Percentiles rank a stretch among this genome's conserved stretches.
Evolutionary conservation across 768 basidiomycete genomes (phyloP).

Genomic region (Lactifluus piperatus): DNA sequence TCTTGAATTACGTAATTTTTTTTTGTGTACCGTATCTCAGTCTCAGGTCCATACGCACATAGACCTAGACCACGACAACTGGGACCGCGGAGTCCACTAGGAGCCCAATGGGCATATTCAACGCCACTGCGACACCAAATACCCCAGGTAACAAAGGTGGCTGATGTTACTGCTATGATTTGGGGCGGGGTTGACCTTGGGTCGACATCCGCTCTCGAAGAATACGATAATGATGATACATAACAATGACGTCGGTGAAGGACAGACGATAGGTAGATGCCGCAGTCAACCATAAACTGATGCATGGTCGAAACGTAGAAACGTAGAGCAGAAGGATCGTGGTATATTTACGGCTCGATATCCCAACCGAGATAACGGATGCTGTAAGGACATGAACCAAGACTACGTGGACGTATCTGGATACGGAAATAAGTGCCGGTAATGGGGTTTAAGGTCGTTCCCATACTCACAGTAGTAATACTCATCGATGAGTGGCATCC

Average conservation of each 20-base stretch:
- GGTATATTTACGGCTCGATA: slow-evolving; percentile 2
- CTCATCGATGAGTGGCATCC: slow-evolving; percentile 83
- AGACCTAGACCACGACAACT: neutral
- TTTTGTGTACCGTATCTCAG: neutral
- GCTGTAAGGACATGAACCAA: neutral
- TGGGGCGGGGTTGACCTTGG: neutral
- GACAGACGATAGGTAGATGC: neutral
- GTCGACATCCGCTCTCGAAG: neutral
- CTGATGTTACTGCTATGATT: neutral
- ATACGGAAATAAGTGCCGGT: neutral
- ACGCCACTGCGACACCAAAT: neutral
- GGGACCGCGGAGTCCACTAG: neutral
- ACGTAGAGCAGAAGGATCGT: neutral
- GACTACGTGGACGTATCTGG: slow-evolving; percentile 17
- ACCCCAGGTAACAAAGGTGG: neutral
- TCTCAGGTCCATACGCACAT: neutral
- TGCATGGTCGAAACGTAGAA: neutral
- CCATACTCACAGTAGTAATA: slow-evolving; percentile 81
- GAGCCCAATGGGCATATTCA: neutral
- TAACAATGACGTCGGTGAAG: neutral
- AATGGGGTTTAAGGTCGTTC: neutral
- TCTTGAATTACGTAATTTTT: neutral
- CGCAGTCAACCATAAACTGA: slow-evolving; percentile 1
- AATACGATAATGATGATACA: neutral
- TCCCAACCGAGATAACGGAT: neutral